Base-by-base conservation (phyloP, 1,284 basidiomycete species). In the Irpex rosettiformis region DNA sequence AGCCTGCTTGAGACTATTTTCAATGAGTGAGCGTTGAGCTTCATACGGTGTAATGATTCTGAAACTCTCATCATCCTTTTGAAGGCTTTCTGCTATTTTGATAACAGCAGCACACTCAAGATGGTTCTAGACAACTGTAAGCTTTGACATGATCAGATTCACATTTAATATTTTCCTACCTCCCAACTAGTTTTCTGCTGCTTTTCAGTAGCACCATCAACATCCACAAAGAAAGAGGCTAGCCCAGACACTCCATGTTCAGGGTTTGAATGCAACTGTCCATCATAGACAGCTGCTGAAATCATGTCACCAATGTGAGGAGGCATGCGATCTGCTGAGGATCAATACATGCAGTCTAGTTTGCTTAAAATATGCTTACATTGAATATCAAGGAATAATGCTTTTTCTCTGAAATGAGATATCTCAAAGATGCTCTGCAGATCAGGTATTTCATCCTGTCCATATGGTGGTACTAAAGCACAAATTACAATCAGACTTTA, bases 291-390 rank as follows among this genome's bases (percentile, higher is more conserved):
- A 59, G 75, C 73, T 51, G 78, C 65, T 25, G 88, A 91, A 52
- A 92, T 86, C 56, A 89, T 85, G 4, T 77, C 62, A n/a, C 89
- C 89, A 75, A 91, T 84, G 62, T 88, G 80, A 45, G 81, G 79
- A 58, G 90, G 89, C 88, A 92, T 90, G 2, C 90, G 83, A 64
- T 91, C 89, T 86, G 58, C 25, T n/a, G n/a, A n/a, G n/a, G n/a
- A 22, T 45, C 18, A 51, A 52, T 54, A 42, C 40, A 16, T 33
- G 27, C 22, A 52, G 18, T 24, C 54, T n/a, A 56, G 29, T n/a
- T 42, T 61, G 54, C 5, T 29, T 52, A 47, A 30, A 54, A 29
- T 57, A 0, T 24, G 43, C 43, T 47, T 61, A 82, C 81, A 83
- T 61, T 80, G 79, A 0, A 67, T 79, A 52, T 77, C 60, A 0